Conservation (phyloP, 2,329 filamentous ascomycete species). For the Geosmithia flava region DNA sequence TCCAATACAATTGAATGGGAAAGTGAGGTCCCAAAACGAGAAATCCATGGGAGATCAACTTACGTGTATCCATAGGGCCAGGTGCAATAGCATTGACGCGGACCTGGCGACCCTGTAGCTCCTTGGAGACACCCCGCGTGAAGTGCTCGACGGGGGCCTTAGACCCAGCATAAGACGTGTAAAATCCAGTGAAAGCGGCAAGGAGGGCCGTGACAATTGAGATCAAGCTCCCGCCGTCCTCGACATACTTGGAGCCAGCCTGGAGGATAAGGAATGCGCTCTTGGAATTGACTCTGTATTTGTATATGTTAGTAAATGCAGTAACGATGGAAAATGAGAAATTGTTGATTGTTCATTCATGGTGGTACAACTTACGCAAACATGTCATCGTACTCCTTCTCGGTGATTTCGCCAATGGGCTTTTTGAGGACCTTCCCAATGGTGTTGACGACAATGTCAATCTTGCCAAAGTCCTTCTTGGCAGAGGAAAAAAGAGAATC, state of each 20-base stretch:
- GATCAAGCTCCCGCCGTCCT: constrained; percentile 32
- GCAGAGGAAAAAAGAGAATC: constrained; percentile 25
- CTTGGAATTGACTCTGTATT: constrained; percentile 28
- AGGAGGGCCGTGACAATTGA: constrained; percentile 30
- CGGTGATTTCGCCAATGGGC: constrained; percentile 26
- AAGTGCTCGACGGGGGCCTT: constrained; percentile 26
- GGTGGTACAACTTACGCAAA: constrained; percentile 22
- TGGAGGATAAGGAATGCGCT: constrained; percentile 30
- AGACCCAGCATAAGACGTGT: constrained; percentile 31
- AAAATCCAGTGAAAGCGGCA: constrained; percentile 30
- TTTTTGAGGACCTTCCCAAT: constrained; percentile 36
- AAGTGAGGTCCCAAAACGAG: not conserved
- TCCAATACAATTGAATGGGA: no score
- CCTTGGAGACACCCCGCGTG: constrained; percentile 20
- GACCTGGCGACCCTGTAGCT: constrained; percentile 16
- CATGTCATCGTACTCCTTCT: constrained; percentile 32
- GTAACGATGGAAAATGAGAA: not conserved
- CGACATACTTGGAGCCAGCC: constrained; percentile 25
- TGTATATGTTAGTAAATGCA: constrained; percentile 1
- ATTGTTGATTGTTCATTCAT: not conserved
- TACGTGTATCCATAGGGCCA: constrained; percentile 27
- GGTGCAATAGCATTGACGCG: constrained; percentile 22
- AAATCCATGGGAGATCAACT: no score
- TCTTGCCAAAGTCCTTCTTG: constrained; percentile 25
- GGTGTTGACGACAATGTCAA: constrained; percentile 38